Conservation (phyloP, 2,329 filamentous ascomycete species). For the Colletotrichum sp. region DNA sequence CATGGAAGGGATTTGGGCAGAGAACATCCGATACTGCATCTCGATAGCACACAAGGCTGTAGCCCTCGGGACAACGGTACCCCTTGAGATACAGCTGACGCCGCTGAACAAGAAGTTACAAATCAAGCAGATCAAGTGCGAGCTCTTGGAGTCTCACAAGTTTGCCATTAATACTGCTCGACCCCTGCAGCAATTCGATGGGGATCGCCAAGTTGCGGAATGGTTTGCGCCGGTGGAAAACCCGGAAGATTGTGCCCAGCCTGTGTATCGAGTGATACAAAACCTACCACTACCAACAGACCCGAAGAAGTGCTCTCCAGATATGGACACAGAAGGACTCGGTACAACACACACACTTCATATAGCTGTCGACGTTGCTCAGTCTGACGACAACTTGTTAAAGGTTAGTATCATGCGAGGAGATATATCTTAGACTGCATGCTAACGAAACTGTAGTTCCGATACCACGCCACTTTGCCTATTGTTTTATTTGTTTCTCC, state of each 20-base stretch:
- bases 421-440: rapidly evolving
- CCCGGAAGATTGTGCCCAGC: background rate
- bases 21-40: background rate
- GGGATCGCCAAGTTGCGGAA: background rate
- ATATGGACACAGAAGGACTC: background rate
- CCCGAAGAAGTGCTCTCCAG: background rate
- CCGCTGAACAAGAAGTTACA: background rate
- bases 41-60: background rate
- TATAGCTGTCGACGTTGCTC: background rate
- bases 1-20: background rate
- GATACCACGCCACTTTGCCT: background rate
- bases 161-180: background rate
- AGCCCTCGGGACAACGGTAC: background rate
- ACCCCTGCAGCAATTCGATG: background rate
- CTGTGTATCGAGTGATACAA: background rate
- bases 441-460: background rate
- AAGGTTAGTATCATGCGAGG: background rate
- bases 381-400: background rate
- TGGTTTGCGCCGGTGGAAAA: background rate
- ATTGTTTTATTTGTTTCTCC: background rate
- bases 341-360: background rate
- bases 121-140: background rate
- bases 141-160: background rate
- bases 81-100: background rate
- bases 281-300: background rate